Evolutionary conservation across 805 yeast species (phyloP).

Genomic region (Wickerhamiella vanderwaltii): DNA sequence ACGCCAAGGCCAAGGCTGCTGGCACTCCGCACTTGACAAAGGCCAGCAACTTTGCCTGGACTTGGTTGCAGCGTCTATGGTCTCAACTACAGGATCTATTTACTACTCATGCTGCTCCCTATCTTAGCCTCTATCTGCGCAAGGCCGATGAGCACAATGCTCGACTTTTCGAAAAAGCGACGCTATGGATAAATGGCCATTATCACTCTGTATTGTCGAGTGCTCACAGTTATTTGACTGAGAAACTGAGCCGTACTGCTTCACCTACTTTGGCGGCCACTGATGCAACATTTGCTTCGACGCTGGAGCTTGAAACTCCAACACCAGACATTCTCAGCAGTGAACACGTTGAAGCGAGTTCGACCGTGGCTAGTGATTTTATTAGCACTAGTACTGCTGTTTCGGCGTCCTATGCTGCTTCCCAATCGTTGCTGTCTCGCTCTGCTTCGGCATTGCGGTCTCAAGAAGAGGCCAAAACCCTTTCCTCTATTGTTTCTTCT

Average conservation of each 20-base stretch:
- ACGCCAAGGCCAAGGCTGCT: not conserved
- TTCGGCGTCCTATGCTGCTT: not conserved
- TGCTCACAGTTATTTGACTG: not conserved
- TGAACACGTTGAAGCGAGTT: not conserved
- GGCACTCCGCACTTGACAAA: not conserved
- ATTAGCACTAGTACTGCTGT: not conserved
- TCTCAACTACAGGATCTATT: not conserved
- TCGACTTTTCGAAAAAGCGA: not conserved
- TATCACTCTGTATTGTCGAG: not conserved
- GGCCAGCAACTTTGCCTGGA: not conserved
- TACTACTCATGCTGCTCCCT: not conserved
- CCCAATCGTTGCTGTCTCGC: not conserved
- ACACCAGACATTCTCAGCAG: not conserved
- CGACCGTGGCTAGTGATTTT: too few relatives aligned
- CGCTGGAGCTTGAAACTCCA: conserved; percentile 6
- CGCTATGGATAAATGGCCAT: not conserved
- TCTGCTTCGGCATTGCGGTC: too few relatives aligned
- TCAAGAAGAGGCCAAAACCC: not conserved
- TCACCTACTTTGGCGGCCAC: conserved; percentile 5
- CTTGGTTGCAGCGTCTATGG: too few relatives aligned
- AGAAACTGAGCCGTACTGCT: not conserved
- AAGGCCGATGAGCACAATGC: not conserved
- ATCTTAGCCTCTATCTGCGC: not conserved
- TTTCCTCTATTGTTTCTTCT: not conserved
- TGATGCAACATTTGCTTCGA: conserved; percentile 8